A percentile compares a stretch with the other conserved stretches of the same genome.
Evolutionary conservation across 805 yeast species (phyloP).

Genomic region (Diddensiella santjacobensis): DNA sequence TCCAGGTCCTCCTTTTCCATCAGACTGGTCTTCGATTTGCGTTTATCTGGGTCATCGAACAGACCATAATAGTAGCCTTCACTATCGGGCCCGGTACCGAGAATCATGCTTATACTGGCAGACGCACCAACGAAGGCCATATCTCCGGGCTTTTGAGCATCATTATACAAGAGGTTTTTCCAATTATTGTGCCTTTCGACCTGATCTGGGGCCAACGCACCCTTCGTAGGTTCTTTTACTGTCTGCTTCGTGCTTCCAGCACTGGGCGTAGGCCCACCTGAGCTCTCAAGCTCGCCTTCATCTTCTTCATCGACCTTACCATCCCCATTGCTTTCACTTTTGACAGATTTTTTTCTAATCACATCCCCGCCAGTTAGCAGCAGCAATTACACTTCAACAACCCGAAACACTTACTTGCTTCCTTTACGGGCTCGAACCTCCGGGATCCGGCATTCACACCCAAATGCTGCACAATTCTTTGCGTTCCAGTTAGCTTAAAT

Average conservation of each 20-base stretch:
- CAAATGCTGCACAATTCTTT: slow-evolving; percentile 42
- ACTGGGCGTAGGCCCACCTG: not conserved
- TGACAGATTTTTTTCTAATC: too few species aligned
- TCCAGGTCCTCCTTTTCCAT: slow-evolving; percentile 61
- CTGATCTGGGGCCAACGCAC: not conserved
- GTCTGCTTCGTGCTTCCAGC: not conserved
- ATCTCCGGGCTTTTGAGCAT: slow-evolving; percentile 32
- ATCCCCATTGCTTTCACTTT: not conserved
- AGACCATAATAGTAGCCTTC: slow-evolving; percentile 42
- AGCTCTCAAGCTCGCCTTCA: slow-evolving; percentile 2
- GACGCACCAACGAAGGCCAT: slow-evolving; percentile 53
- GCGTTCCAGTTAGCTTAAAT: too few species aligned
- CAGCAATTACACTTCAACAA: too few species aligned
- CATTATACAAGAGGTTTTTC: slow-evolving; percentile 35
- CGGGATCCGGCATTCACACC: slow-evolving; percentile 67
- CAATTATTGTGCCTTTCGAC: slow-evolving; percentile 22
- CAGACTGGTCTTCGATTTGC: slow-evolving; percentile 27
- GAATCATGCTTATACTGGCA: slow-evolving; percentile 46
- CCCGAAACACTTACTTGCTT: not conserved
- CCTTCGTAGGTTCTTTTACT: slow-evolving; percentile 3
- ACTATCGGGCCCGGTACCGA: slow-evolving; percentile 42
- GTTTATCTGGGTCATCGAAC: slow-evolving; percentile 12
- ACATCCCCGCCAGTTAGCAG: too few species aligned
- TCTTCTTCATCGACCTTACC: slow-evolving; percentile 2
- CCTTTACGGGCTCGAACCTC: slow-evolving; percentile 35